Evolutionary conservation across 2,329 filamentous ascomycete species (phyloP), one percentile per base, ranked within the genome.

Genomic region (Fusarium sp.): DNA sequence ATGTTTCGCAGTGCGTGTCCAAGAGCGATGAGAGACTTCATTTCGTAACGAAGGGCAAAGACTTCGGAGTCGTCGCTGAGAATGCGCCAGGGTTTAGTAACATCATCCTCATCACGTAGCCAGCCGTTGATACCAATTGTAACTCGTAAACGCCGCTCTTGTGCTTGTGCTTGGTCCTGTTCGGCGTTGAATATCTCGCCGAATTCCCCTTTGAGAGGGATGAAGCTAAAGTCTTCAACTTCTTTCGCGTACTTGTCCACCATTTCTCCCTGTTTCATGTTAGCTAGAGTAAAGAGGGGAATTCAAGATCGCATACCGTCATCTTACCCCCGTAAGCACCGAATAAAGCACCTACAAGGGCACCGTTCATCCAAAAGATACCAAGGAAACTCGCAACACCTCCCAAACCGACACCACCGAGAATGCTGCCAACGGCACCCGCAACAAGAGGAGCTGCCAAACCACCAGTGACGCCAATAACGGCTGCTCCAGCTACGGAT

Each of bases 391-490:
- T 93, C 6, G 93, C 94, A 4, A 96, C 92, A 1, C 93, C 93
- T 24, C 94, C 94, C 1, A 97, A 83, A 0, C 94, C 94, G 3
- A 97, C 86, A 1, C 92, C 92, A 16, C 94, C 93, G 88, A 97
- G 93, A 4, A 97, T 85, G 1, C 91, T 91, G 4, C 94, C 94
- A 16, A 98, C 86, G 0, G 94, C 94, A 6, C 94, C 94, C 6
- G 94, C 94, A 16, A 97, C 91, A 0, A 97, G 84, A 0, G 94
- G 94, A 1, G 94, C 94, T 2, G 94, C 94, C n/a, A 97, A 84
- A 3, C 94, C 94, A 20, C 94, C 94, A 1, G 94, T 97, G 6
- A 98, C 88, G 8, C 94, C 94, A n/a, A 98, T 94, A 3, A 97
- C 83, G 0, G 92, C 93, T 3, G 95, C 95, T 13, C 95, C 95